Evolutionary conservation across 1,139 yeast species (phyloP).

Genomic region (Wickerhamomyces sp.): DNA sequence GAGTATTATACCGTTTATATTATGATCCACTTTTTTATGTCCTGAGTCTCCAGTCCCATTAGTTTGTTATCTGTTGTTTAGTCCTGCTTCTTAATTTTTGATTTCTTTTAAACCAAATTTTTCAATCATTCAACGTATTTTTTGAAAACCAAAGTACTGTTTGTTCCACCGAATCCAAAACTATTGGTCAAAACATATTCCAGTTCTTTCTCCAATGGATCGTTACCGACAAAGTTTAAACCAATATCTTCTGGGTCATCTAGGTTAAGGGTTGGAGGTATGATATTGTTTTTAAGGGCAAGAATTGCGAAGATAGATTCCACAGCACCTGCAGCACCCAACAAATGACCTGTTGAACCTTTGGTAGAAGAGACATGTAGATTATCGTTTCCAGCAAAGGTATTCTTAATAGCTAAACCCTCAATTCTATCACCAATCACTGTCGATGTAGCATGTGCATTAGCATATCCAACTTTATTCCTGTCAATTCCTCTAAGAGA

Average conservation of each 20-base stretch:
- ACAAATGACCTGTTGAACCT: conserved; percentile 87
- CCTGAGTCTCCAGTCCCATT: not conserved
- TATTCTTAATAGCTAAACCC: conserved; percentile 59
- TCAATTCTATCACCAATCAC: conserved; percentile 87
- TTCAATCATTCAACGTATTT: conserved; percentile 21
- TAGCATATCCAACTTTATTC: conserved; percentile 61
- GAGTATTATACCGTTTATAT: conserved; percentile 36
- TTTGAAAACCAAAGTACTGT: conserved; percentile 60
- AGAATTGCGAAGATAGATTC: conserved; percentile 79
- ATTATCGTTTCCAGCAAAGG: conserved; percentile 36
- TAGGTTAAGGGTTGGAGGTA: conserved; percentile 84
- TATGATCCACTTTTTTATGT: conserved; percentile 20
- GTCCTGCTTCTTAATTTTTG: not conserved
- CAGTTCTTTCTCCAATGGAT: conserved; percentile 34
- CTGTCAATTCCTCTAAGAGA: conserved; percentile 49
- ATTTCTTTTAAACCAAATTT: not conserved
- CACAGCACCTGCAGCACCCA: conserved; percentile 96
- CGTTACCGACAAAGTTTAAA: conserved; percentile 58
- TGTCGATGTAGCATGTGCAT: conserved; percentile 98
- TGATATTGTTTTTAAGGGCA: conserved; percentile 48
- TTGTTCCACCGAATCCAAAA: conserved; percentile 98
- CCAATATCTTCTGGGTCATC: conserved; percentile 36
- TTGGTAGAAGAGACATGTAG: conserved; percentile 74
- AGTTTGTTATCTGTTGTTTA: not conserved
- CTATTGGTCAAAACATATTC: conserved; percentile 75